These are phyloP conservation scores for Cornus kousa DNA, from an alignment of 148 eudicot species.

Conservation along the genomic window DNA sequence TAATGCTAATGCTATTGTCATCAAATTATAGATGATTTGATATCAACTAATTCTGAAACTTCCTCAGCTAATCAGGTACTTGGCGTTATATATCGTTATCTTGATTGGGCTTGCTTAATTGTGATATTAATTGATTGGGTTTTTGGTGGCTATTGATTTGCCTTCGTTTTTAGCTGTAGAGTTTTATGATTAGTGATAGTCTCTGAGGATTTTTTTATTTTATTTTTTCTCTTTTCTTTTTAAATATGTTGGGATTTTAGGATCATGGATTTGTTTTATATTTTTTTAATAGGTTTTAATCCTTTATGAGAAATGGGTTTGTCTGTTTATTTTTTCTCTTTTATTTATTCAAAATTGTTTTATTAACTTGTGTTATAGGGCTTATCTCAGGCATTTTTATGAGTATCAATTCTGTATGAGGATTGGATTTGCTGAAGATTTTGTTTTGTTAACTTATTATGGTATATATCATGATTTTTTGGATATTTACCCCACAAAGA, in stretches of 20 bases:
- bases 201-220: neutral
- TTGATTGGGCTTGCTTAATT: neutral
- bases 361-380: neutral
- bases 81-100: neutral
- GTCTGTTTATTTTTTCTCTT: neutral
- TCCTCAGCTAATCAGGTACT: constrained; percentile 10
- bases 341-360: neutral
- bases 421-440: neutral
- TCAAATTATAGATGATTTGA: neutral
- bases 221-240: neutral
- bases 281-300: neutral
- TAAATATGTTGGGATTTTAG: neutral
- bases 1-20: neutral
- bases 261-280: neutral
- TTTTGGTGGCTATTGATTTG: neutral
- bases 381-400: neutral
- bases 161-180: neutral
- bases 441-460: constrained; percentile 36
- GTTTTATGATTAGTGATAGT: neutral
- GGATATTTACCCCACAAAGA: neutral
- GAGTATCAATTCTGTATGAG: neutral
- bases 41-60: constrained; percentile 3
- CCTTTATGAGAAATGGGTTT: neutral
- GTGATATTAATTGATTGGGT: neutral
- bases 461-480: neutral